These are phyloP conservation scores for Ascochyta rabiei DNA, from an alignment of 2,329 filamentous ascomycete species.

Conservation along the genomic window DNA sequence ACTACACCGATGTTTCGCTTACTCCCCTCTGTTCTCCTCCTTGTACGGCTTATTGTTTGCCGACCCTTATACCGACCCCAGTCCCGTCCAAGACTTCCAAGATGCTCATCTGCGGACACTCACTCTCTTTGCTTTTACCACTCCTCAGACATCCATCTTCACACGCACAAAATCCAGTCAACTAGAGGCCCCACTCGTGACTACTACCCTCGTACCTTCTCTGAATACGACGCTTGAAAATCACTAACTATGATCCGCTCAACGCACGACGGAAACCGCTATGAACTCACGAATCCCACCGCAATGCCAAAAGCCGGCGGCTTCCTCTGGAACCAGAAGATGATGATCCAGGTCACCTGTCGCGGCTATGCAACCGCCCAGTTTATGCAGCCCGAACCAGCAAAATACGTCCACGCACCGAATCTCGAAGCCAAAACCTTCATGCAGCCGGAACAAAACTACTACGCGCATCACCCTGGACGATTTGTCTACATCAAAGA, in stretches of 20 bases:
- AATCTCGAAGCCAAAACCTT: slow-evolving; percentile 65
- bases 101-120: neutral
- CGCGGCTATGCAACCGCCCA: slow-evolving; percentile 64
- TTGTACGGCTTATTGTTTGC: slow-evolving; percentile 31
- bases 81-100: neutral
- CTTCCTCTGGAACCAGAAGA: slow-evolving; percentile 66
- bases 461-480: slow-evolving; percentile 64
- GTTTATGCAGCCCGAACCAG: slow-evolving; percentile 66
- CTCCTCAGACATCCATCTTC: no score
- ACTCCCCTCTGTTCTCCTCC: slow-evolving; percentile 6
- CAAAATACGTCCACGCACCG: slow-evolving; percentile 65
- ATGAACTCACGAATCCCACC: slow-evolving; percentile 62
- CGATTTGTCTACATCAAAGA: slow-evolving; percentile 66
- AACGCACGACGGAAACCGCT: slow-evolving; percentile 59
- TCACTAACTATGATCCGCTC: slow-evolving; percentile 41
- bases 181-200: neutral
- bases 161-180: neutral
- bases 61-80: slow-evolving; percentile 30
- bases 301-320: slow-evolving; percentile 62
- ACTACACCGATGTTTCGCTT: slow-evolving; percentile 22
- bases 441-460: slow-evolving; percentile 66
- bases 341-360: slow-evolving; percentile 67
- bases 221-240: neutral
- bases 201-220: no score
- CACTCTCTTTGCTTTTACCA: neutral